These are phyloP conservation scores for Cymbidium sinense DNA, from an alignment of 106 monocot genomes.

Conservation along the genomic window DNA sequence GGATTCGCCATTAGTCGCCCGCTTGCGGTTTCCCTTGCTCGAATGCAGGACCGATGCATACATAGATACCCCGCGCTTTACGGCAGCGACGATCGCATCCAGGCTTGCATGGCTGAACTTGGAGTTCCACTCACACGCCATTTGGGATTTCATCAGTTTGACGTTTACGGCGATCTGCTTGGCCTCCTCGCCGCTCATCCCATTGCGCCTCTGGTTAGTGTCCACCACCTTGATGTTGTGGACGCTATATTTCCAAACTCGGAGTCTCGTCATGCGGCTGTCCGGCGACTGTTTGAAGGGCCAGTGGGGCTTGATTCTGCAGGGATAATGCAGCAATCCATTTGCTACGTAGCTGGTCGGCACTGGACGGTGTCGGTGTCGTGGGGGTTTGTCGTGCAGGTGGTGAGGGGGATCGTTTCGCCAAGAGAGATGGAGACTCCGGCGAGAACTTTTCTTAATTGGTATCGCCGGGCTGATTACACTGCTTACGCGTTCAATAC, in stretches of 20 bases:
- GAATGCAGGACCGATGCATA: conserved; percentile 52
- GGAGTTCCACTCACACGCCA: conserved; percentile 57
- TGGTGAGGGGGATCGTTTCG: conserved; percentile 63
- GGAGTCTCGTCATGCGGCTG: conserved; percentile 22
- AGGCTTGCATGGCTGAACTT: conserved; percentile 74
- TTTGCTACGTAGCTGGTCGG: conserved; percentile 50
- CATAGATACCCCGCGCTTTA: conserved; percentile 52
- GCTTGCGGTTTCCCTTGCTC: conserved; percentile 31
- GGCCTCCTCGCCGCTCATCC: conserved; percentile 87
- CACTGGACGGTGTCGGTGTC: conserved; percentile 80
- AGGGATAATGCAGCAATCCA: conserved; percentile 83
- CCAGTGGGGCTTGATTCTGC: conserved; percentile 67
- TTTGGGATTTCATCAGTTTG: conserved; percentile 73
- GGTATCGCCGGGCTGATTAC: conserved; percentile 80
- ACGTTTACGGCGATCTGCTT: conserved; percentile 79
- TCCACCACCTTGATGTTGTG: conserved; percentile 89
- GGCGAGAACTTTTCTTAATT: conserved; percentile 82
- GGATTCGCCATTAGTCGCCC: conserved; percentile 65
- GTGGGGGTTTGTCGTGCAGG: conserved; percentile 84
- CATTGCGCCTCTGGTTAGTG: conserved; percentile 60
- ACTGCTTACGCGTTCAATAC: conserved; percentile 86
- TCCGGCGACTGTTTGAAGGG: conserved; percentile 50
- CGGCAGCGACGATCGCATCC: conserved; percentile 65
- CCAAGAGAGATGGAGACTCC: conserved; percentile 96
- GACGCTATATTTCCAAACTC: conserved; percentile 60